phyloP scores from a whole-genome alignment of 2,329 filamentous ascomycete genomes.

The Colletotrichum spaethianum region DNA sequence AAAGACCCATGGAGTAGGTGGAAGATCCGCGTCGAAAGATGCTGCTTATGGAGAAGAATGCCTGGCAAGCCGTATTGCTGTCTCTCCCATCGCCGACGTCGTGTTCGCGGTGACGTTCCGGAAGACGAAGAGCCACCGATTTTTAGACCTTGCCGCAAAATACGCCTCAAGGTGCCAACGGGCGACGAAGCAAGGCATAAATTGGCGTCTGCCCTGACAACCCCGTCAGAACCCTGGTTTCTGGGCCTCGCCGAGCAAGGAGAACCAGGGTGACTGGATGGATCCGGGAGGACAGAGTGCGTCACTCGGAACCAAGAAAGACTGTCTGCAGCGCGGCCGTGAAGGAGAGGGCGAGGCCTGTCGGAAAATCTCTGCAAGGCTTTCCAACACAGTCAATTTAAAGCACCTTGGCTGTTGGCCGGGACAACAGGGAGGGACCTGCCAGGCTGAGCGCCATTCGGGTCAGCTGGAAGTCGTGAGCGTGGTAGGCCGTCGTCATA shows the following conservation, averaged over 20 bases:
- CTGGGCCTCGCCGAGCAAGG: conserved; percentile 12
- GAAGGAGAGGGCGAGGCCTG: conserved; percentile 7
- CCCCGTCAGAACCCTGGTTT: conserved; percentile 22
- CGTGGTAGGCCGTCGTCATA: conserved; percentile 22
- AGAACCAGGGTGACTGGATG: conserved; percentile 14
- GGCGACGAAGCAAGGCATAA: conserved; percentile 6
- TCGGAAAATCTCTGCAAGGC: conserved; percentile 26
- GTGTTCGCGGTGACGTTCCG: background rate
- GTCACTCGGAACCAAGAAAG: conserved; percentile 29
- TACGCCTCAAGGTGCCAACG: conserved; percentile 21
- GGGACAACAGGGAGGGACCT: conserved; percentile 23
- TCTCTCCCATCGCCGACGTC: background rate
- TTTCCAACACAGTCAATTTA: conserved; percentile 33
- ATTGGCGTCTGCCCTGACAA: conserved; percentile 21
- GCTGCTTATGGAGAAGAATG: background rate
- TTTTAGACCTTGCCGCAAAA: background rate
- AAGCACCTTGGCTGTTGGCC: conserved; percentile 30
- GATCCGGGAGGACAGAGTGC: conserved; percentile 15
- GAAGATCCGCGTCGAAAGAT: background rate
- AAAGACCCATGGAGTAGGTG: background rate
- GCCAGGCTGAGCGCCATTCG: conserved; percentile 23
- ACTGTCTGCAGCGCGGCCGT: conserved; percentile 2
- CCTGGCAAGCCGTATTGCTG: conserved; percentile 1
- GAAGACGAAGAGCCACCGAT: background rate
- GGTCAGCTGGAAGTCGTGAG: conserved; percentile 14